Conservation (phyloP, 805 yeast species). For the Metschnikowia koreensis region DNA sequence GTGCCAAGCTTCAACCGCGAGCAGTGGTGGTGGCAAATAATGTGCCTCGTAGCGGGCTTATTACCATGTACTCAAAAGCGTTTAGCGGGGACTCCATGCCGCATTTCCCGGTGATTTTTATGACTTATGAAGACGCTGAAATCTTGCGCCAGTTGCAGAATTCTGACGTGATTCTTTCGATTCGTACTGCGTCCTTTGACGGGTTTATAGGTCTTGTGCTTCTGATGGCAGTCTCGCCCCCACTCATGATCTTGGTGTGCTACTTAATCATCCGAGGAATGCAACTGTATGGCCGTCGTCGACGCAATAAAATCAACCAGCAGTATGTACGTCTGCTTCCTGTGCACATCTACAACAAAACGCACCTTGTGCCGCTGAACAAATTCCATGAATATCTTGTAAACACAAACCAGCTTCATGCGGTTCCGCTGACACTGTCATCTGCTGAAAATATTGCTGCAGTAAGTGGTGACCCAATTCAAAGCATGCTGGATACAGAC, state of each 20-base stretch:
- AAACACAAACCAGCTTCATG: conserved; percentile 29
- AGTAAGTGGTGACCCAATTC: not conserved
- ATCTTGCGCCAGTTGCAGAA: conserved; percentile 14
- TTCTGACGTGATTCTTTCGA: conserved; percentile 14
- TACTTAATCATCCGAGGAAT: conserved; percentile 31
- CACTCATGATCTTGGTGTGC: conserved; percentile 35
- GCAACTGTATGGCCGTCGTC: conserved; percentile 28
- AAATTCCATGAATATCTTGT: conserved; percentile 31
- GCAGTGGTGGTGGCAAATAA: conserved; percentile 60
- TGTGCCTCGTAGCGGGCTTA: conserved; percentile 43
- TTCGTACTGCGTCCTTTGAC: conserved; percentile 37
- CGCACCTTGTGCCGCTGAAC: conserved; percentile 32
- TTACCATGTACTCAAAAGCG: conserved; percentile 53
- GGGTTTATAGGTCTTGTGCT: conserved; percentile 38
- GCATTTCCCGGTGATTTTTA: conserved; percentile 51
- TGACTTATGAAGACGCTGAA: conserved; percentile 43
- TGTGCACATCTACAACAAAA: conserved; percentile 36
- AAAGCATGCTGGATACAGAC: not conserved
- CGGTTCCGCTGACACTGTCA: conserved; percentile 14
- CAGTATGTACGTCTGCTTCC: conserved; percentile 33
- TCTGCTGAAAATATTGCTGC: conserved; percentile 14
- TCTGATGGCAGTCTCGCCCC: conserved; percentile 44
- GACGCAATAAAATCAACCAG: conserved; percentile 27
- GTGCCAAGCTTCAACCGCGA: conserved; percentile 32
- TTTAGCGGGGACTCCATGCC: conserved; percentile 40